Evolutionary conservation across 73 alveolate species (phyloP), one percentile per base, ranked within the genome.

Genomic region (Diophrys appendiculata): DNA sequence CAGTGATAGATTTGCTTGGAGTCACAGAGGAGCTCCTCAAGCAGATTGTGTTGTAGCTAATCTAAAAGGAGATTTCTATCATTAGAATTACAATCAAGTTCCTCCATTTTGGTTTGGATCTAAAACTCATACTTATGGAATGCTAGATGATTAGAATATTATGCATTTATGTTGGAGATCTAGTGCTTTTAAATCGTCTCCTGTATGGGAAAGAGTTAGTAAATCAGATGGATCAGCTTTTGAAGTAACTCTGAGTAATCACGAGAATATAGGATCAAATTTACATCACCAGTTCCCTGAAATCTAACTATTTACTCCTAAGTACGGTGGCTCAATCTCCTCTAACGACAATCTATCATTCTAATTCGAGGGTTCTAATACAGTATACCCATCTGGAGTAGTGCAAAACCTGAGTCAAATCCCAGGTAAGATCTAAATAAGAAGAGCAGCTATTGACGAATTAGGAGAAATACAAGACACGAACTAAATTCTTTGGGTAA

Each of bases 21-120:
- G 82, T 24, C 75, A 84, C 82, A 83, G 65, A 67, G 82, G 82
- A 2, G 32, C 24, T 32, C 52, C 80, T 54, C 29, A 60, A 2
- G 54, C 80, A 8, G 91, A 83, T 53, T 83, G 91, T 25, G 64
- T 29, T 32, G 73, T 79, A 2, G 24, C 85, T 18, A 83, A 83
- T 65, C 65, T 8, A 25, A 31, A 27, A 14, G 26, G 73, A 29
- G 26, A 13, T 72, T 23, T n/a, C 65, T 52, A 27, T 43, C 34
- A 22, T 23, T 52, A 27, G 13, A 52, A 64, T 3, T 73, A 83
- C 35, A 72, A 53, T 23, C n/a, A 76, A 56, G 64, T 74, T 74
- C 86, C 82, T 0, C 76, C 70, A 65, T 55, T 76, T 23, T 83
- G 91, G 91, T 78, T 75, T 75, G 91, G 91, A 22, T 52, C 76